Conservation (phyloP, 116 monocot species). For the Dioscorea cayenensis region DNA sequence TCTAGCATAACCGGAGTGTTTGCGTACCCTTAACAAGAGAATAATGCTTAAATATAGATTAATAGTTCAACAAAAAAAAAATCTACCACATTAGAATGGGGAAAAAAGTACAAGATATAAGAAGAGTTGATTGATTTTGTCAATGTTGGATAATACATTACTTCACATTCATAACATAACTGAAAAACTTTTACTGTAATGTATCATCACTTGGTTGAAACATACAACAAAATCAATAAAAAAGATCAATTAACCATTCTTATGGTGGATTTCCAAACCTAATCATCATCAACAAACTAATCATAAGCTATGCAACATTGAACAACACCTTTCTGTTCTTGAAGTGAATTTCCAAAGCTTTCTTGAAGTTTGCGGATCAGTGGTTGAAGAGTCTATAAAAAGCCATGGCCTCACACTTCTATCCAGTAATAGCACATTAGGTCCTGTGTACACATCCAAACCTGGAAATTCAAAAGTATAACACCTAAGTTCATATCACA, state of each 20-base stretch:
- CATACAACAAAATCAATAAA: no score
- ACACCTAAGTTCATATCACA: not conserved
- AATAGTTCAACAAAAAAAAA: not conserved
- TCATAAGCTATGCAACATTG: not conserved
- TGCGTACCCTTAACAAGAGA: conserved; percentile 27
- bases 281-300: not conserved
- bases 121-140: not conserved
- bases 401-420: conserved; percentile 66
- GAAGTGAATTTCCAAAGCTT: conserved; percentile 49
- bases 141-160: no score
- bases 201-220: no score
- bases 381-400: conserved; percentile 92
- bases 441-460: conserved; percentile 79
- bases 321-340: conserved; percentile 58
- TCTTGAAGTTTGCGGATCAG: conserved; percentile 92
- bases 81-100: not conserved
- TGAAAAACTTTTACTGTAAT: no score
- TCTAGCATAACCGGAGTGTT: conserved; percentile 67
- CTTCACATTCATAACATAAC: no score
- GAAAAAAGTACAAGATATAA: not conserved
- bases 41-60: not conserved
- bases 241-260: no score
- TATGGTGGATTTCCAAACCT: no score
- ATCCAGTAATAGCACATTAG: conserved; percentile 51
- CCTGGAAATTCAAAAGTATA: conserved; percentile 38